Evolutionary conservation across 768 basidiomycete genomes (phyloP).

Genomic region (Daedaleopsis nitida): DNA sequence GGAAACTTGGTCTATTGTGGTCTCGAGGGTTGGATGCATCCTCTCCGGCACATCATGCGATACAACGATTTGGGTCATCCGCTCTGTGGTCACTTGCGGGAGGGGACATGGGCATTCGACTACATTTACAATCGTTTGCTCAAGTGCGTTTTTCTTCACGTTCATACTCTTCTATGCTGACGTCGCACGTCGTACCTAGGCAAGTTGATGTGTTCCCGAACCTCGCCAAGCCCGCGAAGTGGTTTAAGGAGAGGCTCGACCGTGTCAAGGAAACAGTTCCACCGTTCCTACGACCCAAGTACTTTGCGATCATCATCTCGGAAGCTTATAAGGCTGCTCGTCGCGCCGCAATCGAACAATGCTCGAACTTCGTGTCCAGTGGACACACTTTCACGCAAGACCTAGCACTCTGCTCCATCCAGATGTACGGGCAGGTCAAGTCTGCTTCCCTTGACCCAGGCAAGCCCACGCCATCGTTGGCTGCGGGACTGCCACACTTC

Average conservation of each 20-base stretch:
- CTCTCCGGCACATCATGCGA: slow-evolving; percentile 78
- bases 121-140: slow-evolving; percentile 74
- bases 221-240: slow-evolving; percentile 69
- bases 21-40: slow-evolving; percentile 96
- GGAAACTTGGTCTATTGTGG: slow-evolving; percentile 90
- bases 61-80: slow-evolving; percentile 94
- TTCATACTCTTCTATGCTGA: slow-evolving; percentile 6
- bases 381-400: slow-evolving; percentile 91
- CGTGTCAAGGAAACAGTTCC: slow-evolving; percentile 73
- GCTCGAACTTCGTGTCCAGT: slow-evolving; percentile 80
- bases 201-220: slow-evolving; percentile 66
- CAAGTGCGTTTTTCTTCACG: slow-evolving; percentile 51
- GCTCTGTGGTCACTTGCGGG: slow-evolving; percentile 82
- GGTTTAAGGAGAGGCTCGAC: slow-evolving; percentile 90
- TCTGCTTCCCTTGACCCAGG: slow-evolving; percentile 87
- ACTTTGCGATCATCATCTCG: slow-evolving; percentile 89
- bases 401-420: slow-evolving; percentile 80
- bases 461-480: slow-evolving; percentile 74
- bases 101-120: slow-evolving; percentile 91
- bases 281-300: slow-evolving; percentile 91
- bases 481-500: slow-evolving; percentile 96
- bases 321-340: slow-evolving; percentile 93
- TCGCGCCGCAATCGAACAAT: slow-evolving; percentile 80
- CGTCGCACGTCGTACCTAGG: slow-evolving; percentile 36
- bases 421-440: slow-evolving; percentile 89